Evolutionary conservation across 176 grass and related monocot species (phyloP).

Genomic region (Lolium multiflorum): DNA sequence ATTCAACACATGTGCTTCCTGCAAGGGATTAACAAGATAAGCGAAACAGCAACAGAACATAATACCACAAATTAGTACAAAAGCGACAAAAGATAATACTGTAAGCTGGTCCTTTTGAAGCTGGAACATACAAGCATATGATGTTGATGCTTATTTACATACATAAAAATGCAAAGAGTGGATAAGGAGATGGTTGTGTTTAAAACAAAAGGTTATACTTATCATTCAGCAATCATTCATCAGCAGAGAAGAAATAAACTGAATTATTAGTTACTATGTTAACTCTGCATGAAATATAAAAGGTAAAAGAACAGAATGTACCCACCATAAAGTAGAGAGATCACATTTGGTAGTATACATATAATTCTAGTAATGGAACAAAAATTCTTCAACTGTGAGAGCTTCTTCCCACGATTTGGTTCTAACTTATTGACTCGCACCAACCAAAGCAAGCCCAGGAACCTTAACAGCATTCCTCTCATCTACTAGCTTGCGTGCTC

Average conservation of each 20-base stretch:
- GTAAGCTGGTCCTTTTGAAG: not conserved
- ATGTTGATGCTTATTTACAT: not conserved
- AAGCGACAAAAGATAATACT: not conserved
- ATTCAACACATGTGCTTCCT: constrained; percentile 37
- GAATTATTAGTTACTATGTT: not conserved
- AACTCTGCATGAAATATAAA: constrained; percentile 31
- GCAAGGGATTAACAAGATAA: constrained; percentile 22
- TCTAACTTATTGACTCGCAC: constrained; percentile 27
- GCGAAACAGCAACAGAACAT: not conserved
- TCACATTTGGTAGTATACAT: not conserved
- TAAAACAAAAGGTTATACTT: not conserved
- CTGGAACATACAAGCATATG: not conserved
- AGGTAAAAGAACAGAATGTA: constrained; percentile 21
- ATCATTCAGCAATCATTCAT: constrained; percentile 36
- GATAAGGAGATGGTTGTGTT: not conserved
- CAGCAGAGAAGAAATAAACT: not conserved
- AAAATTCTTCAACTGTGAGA: constrained; percentile 1
- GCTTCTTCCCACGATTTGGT: constrained; percentile 5
- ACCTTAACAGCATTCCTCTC: constrained; percentile 53
- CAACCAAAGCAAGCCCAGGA: constrained; percentile 65
- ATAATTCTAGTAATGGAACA: not conserved
- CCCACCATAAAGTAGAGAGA: constrained; percentile 13
- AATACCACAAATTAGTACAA: not conserved
- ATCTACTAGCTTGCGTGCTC: constrained; percentile 52
- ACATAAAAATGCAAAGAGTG: not conserved